Evolutionary conservation across 192 early-diverging fungal species (phyloP).

Genomic region (Umbelopsis sp.): DNA sequence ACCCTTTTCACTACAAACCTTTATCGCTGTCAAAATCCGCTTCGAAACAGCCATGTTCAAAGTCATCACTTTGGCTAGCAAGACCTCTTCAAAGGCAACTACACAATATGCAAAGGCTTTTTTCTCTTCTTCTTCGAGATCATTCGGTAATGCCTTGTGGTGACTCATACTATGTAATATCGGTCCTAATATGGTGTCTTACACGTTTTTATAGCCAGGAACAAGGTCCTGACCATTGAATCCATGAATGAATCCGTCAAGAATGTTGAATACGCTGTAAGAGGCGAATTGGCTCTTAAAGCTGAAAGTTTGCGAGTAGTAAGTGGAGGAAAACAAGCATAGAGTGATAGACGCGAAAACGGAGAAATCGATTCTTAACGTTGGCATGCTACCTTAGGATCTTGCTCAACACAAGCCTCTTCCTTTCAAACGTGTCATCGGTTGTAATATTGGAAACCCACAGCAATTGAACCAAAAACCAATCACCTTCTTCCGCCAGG

Average conservation of each 20-base stretch:
- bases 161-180: neutral
- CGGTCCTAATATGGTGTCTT: neutral
- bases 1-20: neutral
- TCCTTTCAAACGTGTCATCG: conserved; percentile 70
- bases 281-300: conserved; percentile 92
- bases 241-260: conserved; percentile 73
- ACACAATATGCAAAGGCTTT: neutral
- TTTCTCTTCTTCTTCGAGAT: neutral
- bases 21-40: neutral
- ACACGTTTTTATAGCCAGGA: neutral
- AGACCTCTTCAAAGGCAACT: neutral
- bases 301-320: conserved; percentile 79
- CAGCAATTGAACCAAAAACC: conserved; percentile 89
- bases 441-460: conserved; percentile 93
- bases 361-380: neutral
- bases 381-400: neutral
- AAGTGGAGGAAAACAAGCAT: conserved; percentile 20
- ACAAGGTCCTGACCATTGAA: conserved; percentile 71
- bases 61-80: neutral
- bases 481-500: conserved; percentile 96
- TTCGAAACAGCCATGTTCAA: neutral
- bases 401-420: conserved; percentile 27
- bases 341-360: neutral
- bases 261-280: conserved; percentile 91
- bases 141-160: neutral